Conservation (phyloP, 2,329 filamentous ascomycete genomes). For the Aspergillus uvarum region DNA sequence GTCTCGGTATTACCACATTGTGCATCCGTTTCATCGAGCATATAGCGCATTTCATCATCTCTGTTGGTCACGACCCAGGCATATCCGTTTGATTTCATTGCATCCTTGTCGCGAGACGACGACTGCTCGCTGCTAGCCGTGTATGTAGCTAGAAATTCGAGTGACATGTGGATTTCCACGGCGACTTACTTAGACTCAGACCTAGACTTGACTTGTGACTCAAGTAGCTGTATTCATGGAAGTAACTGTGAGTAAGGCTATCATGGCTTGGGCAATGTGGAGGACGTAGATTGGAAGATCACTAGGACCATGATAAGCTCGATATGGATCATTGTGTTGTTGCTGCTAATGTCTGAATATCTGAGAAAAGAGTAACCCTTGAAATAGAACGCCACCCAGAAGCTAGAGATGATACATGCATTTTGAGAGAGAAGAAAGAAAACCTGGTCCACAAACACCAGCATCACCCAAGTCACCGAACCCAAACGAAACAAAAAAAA, state of each 20-base stretch:
- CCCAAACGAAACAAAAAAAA: background rate
- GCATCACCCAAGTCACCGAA: background rate
- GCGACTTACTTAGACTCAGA: background rate
- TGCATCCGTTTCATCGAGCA: conserved; percentile 36
- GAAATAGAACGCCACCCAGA: background rate
- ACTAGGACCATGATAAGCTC: background rate
- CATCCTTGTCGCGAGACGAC: conserved; percentile 29
- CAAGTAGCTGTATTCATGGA: no score
- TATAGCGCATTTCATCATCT: conserved; percentile 32
- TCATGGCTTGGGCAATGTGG: no score
- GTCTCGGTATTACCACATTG: conserved; percentile 24
- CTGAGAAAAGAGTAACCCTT: background rate
- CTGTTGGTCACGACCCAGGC: conserved; percentile 26
- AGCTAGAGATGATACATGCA: background rate
- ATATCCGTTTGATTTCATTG: conserved; percentile 22
- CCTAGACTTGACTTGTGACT: background rate
- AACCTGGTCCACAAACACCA: background rate
- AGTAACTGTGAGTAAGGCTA: no score
- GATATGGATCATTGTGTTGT: background rate
- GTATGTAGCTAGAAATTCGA: conserved; percentile 19
- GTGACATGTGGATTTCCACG: conserved; percentile 3
- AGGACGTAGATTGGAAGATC: no score
- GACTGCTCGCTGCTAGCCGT: conserved; percentile 11
- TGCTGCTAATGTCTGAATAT: background rate
- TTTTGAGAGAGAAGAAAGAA: background rate